These are phyloP conservation scores for Alternaria sp. DNA, from an alignment of 2,329 filamentous ascomycete species.

Conservation along the genomic window DNA sequence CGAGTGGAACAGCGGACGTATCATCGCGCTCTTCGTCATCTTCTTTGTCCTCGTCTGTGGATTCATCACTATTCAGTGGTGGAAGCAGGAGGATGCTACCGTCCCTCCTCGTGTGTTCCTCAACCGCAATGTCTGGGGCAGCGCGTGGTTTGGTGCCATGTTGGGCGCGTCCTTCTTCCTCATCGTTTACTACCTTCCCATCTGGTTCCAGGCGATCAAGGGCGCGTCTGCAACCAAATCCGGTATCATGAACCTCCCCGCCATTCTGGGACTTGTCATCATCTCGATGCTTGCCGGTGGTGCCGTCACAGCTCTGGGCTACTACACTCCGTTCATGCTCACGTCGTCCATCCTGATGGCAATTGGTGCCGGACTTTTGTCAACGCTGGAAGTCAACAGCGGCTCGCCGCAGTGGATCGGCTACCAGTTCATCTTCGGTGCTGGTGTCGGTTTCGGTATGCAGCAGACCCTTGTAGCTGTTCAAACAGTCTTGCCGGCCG, in stretches of 20 bases:
- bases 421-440: slow-evolving; percentile 49
- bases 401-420: slow-evolving; percentile 48
- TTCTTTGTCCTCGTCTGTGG: slow-evolving; percentile 51
- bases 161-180: slow-evolving; percentile 55
- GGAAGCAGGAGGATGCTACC: slow-evolving; percentile 54
- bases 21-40: slow-evolving; percentile 56
- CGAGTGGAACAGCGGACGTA: slow-evolving; percentile 51
- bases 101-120: slow-evolving; percentile 55
- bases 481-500: slow-evolving; percentile 51
- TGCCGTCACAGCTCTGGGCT: slow-evolving; percentile 51
- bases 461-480: slow-evolving; percentile 56
- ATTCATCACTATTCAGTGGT: slow-evolving; percentile 53
- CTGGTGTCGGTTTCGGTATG: slow-evolving; percentile 57
- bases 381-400: slow-evolving; percentile 51
- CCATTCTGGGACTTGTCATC: slow-evolving; percentile 55
- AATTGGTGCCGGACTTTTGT: slow-evolving; percentile 55
- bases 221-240: slow-evolving; percentile 54
- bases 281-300: slow-evolving; percentile 50
- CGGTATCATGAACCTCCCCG: slow-evolving; percentile 57
- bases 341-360: slow-evolving; percentile 51
- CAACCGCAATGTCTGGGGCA: slow-evolving; percentile 54
- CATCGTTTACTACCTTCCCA: slow-evolving; percentile 54
- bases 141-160: slow-evolving; percentile 49
- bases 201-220: slow-evolving; percentile 60
- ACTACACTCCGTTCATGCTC: slow-evolving; percentile 59